These are phyloP conservation scores for Ganoderma leucocontextum DNA, from an alignment of 1,284 basidiomycete species.

Conservation along the genomic window DNA sequence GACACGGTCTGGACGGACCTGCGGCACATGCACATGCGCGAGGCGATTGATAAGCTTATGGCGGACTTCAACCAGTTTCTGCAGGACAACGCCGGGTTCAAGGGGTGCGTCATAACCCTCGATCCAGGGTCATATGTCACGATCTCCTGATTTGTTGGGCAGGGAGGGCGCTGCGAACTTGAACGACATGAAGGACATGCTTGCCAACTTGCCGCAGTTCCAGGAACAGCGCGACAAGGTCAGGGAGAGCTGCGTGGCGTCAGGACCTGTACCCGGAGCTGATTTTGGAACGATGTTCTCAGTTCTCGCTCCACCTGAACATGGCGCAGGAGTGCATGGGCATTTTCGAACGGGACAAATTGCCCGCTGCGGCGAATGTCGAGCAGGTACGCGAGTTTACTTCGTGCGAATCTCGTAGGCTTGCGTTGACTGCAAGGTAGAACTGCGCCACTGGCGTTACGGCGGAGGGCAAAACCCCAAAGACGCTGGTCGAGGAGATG, in stretches of 20 bases:
- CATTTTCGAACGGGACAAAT: slow-evolving; percentile 89
- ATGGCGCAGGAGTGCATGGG: slow-evolving; percentile 99
- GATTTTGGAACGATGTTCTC: slow-evolving; percentile 17
- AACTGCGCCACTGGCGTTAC: slow-evolving; percentile 93
- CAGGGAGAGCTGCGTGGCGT: slow-evolving; percentile 18
- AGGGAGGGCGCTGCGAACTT: slow-evolving; percentile 87
- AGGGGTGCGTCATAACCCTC: slow-evolving; percentile 60
- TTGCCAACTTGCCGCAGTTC: slow-evolving; percentile 94
- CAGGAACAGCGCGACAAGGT: slow-evolving; percentile 96
- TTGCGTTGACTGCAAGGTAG: slow-evolving; percentile 47
- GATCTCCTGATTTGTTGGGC: slow-evolving; percentile 11
- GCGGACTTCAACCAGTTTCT: slow-evolving; percentile 94
- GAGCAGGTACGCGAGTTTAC: slow-evolving; percentile 75
- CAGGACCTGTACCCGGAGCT: not conserved
- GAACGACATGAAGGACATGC: slow-evolving; percentile 99
- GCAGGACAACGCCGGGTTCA: slow-evolving; percentile 92
- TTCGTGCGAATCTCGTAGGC: not conserved
- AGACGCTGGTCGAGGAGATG: slow-evolving; percentile 97
- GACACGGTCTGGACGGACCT: slow-evolving; percentile 94
- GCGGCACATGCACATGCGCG: slow-evolving; percentile 98
- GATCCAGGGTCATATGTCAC: not conserved
- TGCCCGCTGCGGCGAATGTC: slow-evolving; percentile 88
- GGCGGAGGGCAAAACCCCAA: slow-evolving; percentile 90
- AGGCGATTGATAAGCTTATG: slow-evolving; percentile 97
- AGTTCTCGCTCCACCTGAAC: slow-evolving; percentile 96